Evolutionary conservation across 1,284 basidiomycete genomes (phyloP).

Genomic region (Mycena citricolor): DNA sequence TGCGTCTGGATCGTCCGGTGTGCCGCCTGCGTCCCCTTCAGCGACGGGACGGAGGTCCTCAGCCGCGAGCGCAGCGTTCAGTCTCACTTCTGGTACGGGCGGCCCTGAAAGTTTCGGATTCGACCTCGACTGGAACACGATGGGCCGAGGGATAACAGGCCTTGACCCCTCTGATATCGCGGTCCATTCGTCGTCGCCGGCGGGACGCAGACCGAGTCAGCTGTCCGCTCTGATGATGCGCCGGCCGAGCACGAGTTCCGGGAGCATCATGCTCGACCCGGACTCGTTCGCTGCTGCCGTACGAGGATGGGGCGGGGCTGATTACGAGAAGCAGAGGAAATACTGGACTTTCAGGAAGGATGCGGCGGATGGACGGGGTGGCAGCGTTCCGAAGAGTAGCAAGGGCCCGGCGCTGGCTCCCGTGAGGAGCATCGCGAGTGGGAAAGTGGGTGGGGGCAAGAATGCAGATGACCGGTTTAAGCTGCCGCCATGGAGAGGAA

Average conservation of each 20-base stretch:
- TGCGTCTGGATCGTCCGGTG: slow-evolving; percentile 3
- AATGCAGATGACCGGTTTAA: slow-evolving; percentile 24
- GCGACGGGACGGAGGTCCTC: slow-evolving; percentile 12
- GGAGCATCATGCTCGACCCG: slow-evolving; percentile 41
- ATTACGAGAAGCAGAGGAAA: slow-evolving; percentile 42
- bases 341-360: slow-evolving; percentile 69
- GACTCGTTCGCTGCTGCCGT: slow-evolving; percentile 61
- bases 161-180: slow-evolving; percentile 30
- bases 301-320: slow-evolving; percentile 45
- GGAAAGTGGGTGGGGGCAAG: slow-evolving; percentile 1
- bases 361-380: slow-evolving; percentile 40
- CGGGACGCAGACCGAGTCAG: slow-evolving; percentile 22
- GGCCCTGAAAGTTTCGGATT: slow-evolving; percentile 26
- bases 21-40: not conserved
- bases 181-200: slow-evolving; percentile 7
- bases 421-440: slow-evolving; percentile 15
- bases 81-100: slow-evolving; percentile 2
- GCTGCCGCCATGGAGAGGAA: slow-evolving; percentile 34
- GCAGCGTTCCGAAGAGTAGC: slow-evolving; percentile 12
- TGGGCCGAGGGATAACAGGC: slow-evolving; percentile 31
- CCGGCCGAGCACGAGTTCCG: slow-evolving; percentile 50
- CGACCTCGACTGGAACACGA: slow-evolving; percentile 34
- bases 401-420: slow-evolving; percentile 9
- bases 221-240: slow-evolving; percentile 34
- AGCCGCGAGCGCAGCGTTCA: not conserved